Percentiles rank a stretch among this genome's conserved stretches.
phyloP scores from a whole-genome alignment of 169 alveolate genomes.

The Cryptosporidium felis region DNA sequence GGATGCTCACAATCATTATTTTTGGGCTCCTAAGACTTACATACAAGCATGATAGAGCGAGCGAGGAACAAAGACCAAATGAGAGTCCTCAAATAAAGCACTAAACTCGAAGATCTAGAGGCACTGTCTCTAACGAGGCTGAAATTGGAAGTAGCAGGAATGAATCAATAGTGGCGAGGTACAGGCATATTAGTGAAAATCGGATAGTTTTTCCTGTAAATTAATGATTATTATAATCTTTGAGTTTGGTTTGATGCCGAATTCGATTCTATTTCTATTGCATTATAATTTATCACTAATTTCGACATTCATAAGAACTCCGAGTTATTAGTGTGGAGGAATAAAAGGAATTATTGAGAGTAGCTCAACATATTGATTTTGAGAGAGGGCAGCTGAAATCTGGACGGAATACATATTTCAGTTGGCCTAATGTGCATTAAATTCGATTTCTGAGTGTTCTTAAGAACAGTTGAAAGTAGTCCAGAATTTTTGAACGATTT shows the following conservation, averaged over 20 bases:
- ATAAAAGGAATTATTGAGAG: too few relatives aligned
- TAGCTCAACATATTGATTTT: too few relatives aligned
- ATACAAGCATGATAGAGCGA: conserved; percentile 20
- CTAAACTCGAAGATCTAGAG: too few relatives aligned
- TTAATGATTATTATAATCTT: not conserved
- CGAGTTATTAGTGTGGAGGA: not conserved
- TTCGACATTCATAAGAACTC: conserved; percentile 16
- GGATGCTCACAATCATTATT: conserved; percentile 43
- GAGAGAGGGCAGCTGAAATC: not conserved
- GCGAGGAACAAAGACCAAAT: too few relatives aligned
- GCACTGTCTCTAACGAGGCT: too few relatives aligned
- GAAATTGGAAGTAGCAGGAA: too few relatives aligned
- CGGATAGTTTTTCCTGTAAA: not conserved
- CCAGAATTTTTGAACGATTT: too few relatives aligned
- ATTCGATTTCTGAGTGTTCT: not conserved
- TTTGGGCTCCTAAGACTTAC: conserved; percentile 45
- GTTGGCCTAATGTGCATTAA: not conserved
- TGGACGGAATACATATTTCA: not conserved
- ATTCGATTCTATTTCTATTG: conserved; percentile 33
- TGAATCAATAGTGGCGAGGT: too few relatives aligned
- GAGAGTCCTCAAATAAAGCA: too few relatives aligned
- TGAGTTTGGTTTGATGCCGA: not conserved
- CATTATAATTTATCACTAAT: not conserved
- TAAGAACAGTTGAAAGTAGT: not conserved
- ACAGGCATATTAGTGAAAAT: too few relatives aligned